Evolutionary conservation across 805 yeast species (phyloP).

Genomic region (Saccharomyces paradoxus): DNA sequence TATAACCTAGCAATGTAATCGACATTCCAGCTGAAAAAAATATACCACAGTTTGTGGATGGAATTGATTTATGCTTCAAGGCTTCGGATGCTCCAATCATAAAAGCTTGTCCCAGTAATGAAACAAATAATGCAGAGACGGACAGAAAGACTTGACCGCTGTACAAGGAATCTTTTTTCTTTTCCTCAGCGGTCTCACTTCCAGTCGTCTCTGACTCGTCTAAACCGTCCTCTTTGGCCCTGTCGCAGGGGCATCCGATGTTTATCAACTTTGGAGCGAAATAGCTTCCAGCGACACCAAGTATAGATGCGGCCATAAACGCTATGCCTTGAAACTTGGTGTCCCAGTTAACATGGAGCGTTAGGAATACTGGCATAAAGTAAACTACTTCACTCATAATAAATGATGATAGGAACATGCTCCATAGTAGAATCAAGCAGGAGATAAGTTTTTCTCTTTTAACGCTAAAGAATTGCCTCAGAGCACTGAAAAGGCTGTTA

Average conservation of each 20-base stretch:
- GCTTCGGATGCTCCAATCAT: conserved; percentile 6
- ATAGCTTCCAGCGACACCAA: conserved; percentile 6
- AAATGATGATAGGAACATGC: conserved; percentile 4
- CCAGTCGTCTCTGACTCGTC: conserved; percentile 1
- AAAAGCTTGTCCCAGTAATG: conserved; percentile 4
- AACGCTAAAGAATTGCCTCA: conserved; percentile 1
- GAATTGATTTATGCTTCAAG: background rate
- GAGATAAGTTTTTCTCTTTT: conserved; percentile 1
- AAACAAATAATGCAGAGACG: conserved; percentile 2
- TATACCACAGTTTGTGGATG: conserved; percentile 4
- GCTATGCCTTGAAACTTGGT: conserved; percentile 3
- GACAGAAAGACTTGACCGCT: conserved; percentile 1
- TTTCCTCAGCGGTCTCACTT: background rate
- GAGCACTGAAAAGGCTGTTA: background rate
- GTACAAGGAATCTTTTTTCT: background rate
- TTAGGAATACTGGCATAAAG: conserved; percentile 5
- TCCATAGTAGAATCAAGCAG: conserved; percentile 3
- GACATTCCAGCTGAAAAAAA: conserved; percentile 4
- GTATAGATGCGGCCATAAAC: conserved; percentile 3
- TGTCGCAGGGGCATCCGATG: background rate
- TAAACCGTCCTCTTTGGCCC: background rate
- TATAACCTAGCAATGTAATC: conserved; percentile 4
- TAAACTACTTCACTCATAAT: conserved; percentile 6
- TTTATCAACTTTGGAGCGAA: conserved; percentile 3
- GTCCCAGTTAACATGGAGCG: conserved; percentile 2